Percentiles rank a stretch among this genome's conserved stretches.
These are phyloP conservation scores for Rhizophora mangle DNA, from an alignment of 345 rosid genomes.

Conservation along the genomic window DNA sequence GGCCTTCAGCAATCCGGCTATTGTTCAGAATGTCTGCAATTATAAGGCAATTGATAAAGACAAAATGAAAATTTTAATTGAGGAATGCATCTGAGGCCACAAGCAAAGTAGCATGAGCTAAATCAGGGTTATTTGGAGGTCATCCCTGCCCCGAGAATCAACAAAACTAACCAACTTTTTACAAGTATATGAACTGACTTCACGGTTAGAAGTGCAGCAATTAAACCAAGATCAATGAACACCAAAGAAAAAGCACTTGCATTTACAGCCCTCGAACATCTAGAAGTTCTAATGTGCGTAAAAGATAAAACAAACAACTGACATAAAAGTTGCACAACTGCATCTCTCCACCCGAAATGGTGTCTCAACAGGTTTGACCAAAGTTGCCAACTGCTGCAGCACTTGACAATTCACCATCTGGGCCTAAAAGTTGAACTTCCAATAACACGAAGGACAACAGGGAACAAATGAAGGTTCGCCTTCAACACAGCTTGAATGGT, in stretches of 20 bases:
- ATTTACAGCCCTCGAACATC: no score
- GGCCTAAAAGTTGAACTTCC: constrained; percentile 73
- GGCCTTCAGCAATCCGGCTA: not conserved
- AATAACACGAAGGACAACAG: constrained; percentile 84
- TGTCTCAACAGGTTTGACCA: constrained; percentile 66
- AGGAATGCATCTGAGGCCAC: constrained; percentile 27
- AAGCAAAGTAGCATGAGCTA: constrained; percentile 52
- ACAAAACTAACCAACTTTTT: constrained; percentile 1
- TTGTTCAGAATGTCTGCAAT: constrained; percentile 13
- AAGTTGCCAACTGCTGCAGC: constrained; percentile 76
- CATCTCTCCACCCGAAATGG: constrained; percentile 71
- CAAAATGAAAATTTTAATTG: no score
- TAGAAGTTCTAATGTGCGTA: not conserved
- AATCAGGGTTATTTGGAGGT: constrained; percentile 52
- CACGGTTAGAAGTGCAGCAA: not conserved
- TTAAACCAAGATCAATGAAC: not conserved
- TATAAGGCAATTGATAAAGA: not conserved
- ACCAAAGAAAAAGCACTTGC: no score
- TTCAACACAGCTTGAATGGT: constrained; percentile 56
- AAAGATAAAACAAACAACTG: not conserved
- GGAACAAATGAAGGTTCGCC: constrained; percentile 63
- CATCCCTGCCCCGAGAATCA: constrained; percentile 76
- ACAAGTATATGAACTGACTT: constrained; percentile 9
- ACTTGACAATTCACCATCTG: constrained; percentile 64
- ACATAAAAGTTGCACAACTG: constrained; percentile 8